Evolutionary conservation across 352 stramenopile genomes (phyloP), one percentile per base, ranked within the genome.

Genomic region (Phytophthora cactorum): DNA sequence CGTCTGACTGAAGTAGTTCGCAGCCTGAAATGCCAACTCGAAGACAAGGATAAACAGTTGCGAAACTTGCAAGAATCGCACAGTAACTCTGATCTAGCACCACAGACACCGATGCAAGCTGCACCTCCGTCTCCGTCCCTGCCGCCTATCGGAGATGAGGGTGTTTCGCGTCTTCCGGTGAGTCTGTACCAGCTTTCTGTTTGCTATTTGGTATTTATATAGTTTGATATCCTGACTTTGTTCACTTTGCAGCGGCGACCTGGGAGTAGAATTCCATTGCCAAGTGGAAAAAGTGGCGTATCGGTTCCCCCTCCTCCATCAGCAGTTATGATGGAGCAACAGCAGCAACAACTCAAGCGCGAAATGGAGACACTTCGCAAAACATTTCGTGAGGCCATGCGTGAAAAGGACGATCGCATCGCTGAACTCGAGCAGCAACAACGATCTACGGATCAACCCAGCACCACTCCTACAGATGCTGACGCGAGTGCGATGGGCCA

Each of bases 361-460:
- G 72, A 78, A 38, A 46, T 85, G 31, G 79, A 91, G 27, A 75
- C 69, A 10, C 53, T 92, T 29, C 58, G 74, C 3, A 74, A 68
- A 31, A 82, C 70, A 31, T 86, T 93, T 39, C 76, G 79, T 0
- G 72, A 89, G 8, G 76, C 77, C 14, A 65, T 94, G 51, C 65
- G 70, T 2, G 68, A 66, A 17, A 94, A 94, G 59, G 86, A 94
- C 12, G 70, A 89, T 34, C 77, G 79, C 12, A 87, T 92, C 47
- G 74, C 79, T 12, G 55, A 71, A 28, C 68, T 93, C 6, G 77
- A 81, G 53, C 59, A 56, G 8, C 79, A 61, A 2, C 55, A 69
- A 28, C 15, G 17, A 36, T 27, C 28, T 14, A 27, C 52, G 22
- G 6, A 12, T 31, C 53, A 69, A n/a, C 63, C 62, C 15, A 31